Conservation (phyloP, 169 alveolate species). For the Cryptosporidium muris region DNA sequence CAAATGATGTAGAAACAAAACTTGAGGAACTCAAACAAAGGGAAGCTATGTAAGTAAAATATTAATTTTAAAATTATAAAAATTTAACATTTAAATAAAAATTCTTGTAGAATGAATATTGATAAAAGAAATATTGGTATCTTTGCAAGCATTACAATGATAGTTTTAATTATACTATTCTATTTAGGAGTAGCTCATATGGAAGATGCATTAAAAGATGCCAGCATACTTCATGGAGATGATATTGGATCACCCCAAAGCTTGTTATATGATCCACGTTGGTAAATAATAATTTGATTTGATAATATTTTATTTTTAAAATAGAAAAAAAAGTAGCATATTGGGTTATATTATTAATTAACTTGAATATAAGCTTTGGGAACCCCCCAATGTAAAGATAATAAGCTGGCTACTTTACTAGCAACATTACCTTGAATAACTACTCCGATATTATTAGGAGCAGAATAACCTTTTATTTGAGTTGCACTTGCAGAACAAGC, state of each 20-base stretch:
- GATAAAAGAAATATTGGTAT: slow-evolving; percentile 65
- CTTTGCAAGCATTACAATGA: slow-evolving; percentile 69
- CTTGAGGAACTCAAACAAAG: slow-evolving; percentile 47
- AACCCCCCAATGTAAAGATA: slow-evolving; percentile 48
- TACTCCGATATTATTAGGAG: slow-evolving; percentile 21
- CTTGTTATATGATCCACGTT: slow-evolving; percentile 59
- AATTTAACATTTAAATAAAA: neutral
- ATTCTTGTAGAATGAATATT: slow-evolving; percentile 33
- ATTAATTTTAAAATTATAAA: neutral
- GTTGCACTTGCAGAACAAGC: slow-evolving; percentile 64
- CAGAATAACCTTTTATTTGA: slow-evolving; percentile 45
- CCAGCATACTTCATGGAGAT: slow-evolving; percentile 45
- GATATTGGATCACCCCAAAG: slow-evolving; percentile 36
- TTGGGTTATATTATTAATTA: neutral
- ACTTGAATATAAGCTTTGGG: slow-evolving; percentile 51
- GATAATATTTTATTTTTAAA: neutral
- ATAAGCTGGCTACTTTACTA: slow-evolving; percentile 6
- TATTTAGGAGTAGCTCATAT: slow-evolving; percentile 68
- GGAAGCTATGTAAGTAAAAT: slow-evolving; percentile 55
- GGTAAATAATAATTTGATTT: slow-evolving; percentile 1
- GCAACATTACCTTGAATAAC: slow-evolving; percentile 64
- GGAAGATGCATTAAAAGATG: slow-evolving; percentile 70
- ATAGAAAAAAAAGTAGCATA: neutral
- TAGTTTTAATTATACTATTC: slow-evolving; percentile 48
- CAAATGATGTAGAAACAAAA: slow-evolving; percentile 59